Base-by-base conservation (phyloP, 2,329 filamentous ascomycete genomes). In the Onygenales sp. region DNA sequence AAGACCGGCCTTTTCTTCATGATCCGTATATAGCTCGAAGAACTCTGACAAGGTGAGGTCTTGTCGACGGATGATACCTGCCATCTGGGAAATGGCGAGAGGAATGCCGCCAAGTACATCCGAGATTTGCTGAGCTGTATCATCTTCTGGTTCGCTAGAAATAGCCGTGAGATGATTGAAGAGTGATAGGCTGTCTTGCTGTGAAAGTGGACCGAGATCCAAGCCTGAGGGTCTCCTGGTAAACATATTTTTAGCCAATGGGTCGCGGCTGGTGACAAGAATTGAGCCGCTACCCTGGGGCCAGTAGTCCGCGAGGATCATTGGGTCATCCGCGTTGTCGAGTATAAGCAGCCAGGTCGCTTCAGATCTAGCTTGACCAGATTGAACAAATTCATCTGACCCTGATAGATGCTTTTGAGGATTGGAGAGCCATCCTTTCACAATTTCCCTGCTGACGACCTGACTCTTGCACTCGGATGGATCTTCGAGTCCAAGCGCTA, bases 181-280 rank as follows among this genome's bases (percentile, higher is more conserved):
- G 13, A 39, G 36, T n/a, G 9, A 1, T 3, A 36, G 9, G 36
- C 50, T 46, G 27, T 52, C 50, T 46, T 52, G 50, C 40, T n/a
- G 42, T 46, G 50, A 36, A 17, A 62, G 54, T 42, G 58, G 58
- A 10, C 37, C 21, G 4, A 61, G 51, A 36, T 55, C 48, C 2
- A 61, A 11, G 14, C 53, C 58, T 47, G 46, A 50, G 32, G 14
- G 42, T 21, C 31, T 42, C 32, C 36, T 27, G 27, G 21, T 34
- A 42, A 54, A 55, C 45, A 48, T 51, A 8, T 39, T 56, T 56
- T 58, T 60, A 13, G 58, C 53, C 49, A 62, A 53, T 34, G 60
- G 60, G 48, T 62, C 54, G 6, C 63, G 60, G 40, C 63, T 65
- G 11, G 63, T 65, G 37, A 65, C 58, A 1, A 65, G 57, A 32